phyloP scores from a whole-genome alignment of 768 basidiomycete genomes.

The Clitopilus hobsonii region DNA sequence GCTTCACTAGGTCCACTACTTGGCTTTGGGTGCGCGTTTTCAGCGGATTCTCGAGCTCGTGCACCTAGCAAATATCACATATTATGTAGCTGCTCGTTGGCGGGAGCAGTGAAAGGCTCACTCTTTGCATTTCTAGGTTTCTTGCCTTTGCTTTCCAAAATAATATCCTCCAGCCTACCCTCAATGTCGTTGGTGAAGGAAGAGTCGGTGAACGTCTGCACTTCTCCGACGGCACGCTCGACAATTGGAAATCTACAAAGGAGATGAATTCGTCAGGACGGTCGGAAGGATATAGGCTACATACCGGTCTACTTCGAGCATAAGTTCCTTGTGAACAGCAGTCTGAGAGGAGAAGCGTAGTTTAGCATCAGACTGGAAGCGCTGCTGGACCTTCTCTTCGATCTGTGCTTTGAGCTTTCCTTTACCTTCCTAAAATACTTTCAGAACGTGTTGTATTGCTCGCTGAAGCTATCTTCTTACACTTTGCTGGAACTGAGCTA shows the following conservation, averaged over 20 bases:
- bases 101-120: slow-evolving; percentile 7
- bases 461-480: slow-evolving; percentile 31
- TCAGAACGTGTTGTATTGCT: slow-evolving; percentile 1
- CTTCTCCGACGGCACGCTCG: slow-evolving; percentile 54
- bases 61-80: neutral
- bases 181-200: slow-evolving; percentile 40
- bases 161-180: slow-evolving; percentile 37
- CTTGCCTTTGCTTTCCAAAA: slow-evolving; percentile 33
- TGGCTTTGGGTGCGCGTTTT: neutral
- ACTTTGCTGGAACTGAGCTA: slow-evolving; percentile 56
- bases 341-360: slow-evolving; percentile 50
- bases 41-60: neutral
- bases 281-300: slow-evolving; percentile 5
- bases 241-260: slow-evolving; percentile 56
- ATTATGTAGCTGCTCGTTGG: neutral
- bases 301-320: slow-evolving; percentile 71
- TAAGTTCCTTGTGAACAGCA: slow-evolving; percentile 51
- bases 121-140: slow-evolving; percentile 10
- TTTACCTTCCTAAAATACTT: slow-evolving; percentile 34
- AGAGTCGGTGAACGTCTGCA: slow-evolving; percentile 43
- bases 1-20: neutral
- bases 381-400: slow-evolving; percentile 56
- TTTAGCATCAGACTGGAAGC: slow-evolving; percentile 49
- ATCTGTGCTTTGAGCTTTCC: slow-evolving; percentile 48
- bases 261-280: neutral